These are phyloP conservation scores for Lathyrus aphaca DNA, from an alignment of 306 rosid genomes.

Conservation along the genomic window DNA sequence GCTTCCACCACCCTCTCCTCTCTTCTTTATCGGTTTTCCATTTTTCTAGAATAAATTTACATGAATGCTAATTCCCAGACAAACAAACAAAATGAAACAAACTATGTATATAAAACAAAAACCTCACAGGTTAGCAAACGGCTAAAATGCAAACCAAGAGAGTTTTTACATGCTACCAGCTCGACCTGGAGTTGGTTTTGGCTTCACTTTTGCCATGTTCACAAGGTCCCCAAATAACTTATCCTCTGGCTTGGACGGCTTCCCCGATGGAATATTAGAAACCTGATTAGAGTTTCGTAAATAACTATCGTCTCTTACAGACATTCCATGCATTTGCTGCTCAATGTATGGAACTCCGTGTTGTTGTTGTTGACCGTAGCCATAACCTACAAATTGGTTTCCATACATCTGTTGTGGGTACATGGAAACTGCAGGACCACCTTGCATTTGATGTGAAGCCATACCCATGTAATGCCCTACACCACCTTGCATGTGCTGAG, in stretches of 20 bases:
- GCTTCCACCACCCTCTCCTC: slow-evolving; percentile 23
- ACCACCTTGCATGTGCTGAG: slow-evolving; percentile 54
- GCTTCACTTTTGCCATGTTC: slow-evolving; percentile 81
- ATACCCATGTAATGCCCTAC: slow-evolving; percentile 64
- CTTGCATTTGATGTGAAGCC: slow-evolving; percentile 59
- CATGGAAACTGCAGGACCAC: slow-evolving; percentile 49
- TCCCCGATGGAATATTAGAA: slow-evolving; percentile 64
- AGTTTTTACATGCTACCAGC: slow-evolving; percentile 70
- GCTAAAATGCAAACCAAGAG: slow-evolving; percentile 39
- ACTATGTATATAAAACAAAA: slow-evolving; percentile 12
- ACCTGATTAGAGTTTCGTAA: slow-evolving; percentile 65
- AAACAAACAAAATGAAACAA: slow-evolving; percentile 50
- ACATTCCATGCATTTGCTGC: slow-evolving; percentile 80
- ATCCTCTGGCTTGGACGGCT: slow-evolving; percentile 90
- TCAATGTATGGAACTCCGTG: slow-evolving; percentile 69
- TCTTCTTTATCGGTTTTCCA: not conserved
- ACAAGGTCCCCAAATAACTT: slow-evolving; percentile 95
- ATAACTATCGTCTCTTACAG: slow-evolving; percentile 63
- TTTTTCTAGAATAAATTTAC: slow-evolving; percentile 72
- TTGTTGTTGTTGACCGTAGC: slow-evolving; percentile 52
- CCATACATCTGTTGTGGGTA: slow-evolving; percentile 86
- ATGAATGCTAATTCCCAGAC: slow-evolving; percentile 55
- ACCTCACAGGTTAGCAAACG: slow-evolving; percentile 40
- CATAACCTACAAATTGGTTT: slow-evolving; percentile 68
- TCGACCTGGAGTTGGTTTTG: slow-evolving; percentile 65